A percentile compares a stretch with the other conserved stretches of the same genome.
phyloP scores from a whole-genome alignment of 352 stramenopile species.

The Globisporangium alternatum region DNA sequence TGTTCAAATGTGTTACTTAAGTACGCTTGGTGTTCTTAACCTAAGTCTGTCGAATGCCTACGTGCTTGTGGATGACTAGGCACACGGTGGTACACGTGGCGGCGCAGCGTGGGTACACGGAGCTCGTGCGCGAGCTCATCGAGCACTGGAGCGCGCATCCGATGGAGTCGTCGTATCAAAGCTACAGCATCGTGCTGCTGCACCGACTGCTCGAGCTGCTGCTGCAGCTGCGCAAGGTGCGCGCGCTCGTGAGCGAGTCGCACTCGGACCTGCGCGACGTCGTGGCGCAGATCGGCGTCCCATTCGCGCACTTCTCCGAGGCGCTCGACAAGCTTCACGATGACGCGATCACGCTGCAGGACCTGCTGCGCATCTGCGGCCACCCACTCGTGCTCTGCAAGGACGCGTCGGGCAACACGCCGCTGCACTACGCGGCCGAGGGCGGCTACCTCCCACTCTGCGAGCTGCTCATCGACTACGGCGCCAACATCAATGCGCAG shows the following conservation, averaged over 20 bases:
- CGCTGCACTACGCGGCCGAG: slow-evolving; percentile 75
- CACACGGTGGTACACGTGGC: slow-evolving; percentile 56
- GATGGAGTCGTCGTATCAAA: slow-evolving; percentile 59
- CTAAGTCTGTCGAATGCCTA: neutral
- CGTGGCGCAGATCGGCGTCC: slow-evolving; percentile 47
- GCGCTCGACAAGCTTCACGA: slow-evolving; percentile 62
- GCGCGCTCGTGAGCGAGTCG: slow-evolving; percentile 56
- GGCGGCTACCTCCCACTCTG: slow-evolving; percentile 69
- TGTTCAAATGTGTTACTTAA: neutral
- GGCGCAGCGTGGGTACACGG: slow-evolving; percentile 68
- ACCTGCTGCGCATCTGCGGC: slow-evolving; percentile 68
- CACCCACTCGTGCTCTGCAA: slow-evolving; percentile 64
- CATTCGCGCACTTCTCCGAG: slow-evolving; percentile 64
- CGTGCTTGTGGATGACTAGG: slow-evolving; percentile 19
- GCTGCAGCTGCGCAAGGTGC: slow-evolving; percentile 46
- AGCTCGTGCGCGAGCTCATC: slow-evolving; percentile 58
- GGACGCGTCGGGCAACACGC: slow-evolving; percentile 66
- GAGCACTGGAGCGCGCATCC: slow-evolving; percentile 54
- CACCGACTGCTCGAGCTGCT: slow-evolving; percentile 43
- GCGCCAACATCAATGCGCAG: slow-evolving; percentile 73
- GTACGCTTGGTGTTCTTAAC: neutral
- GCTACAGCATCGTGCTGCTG: slow-evolving; percentile 60
- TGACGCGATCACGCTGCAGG: slow-evolving; percentile 46
- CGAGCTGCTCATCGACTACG: slow-evolving; percentile 53
- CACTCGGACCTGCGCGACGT: slow-evolving; percentile 52